These are phyloP conservation scores for Taphrina communis DNA, from an alignment of 1,139 yeast species.

Conservation along the genomic window DNA sequence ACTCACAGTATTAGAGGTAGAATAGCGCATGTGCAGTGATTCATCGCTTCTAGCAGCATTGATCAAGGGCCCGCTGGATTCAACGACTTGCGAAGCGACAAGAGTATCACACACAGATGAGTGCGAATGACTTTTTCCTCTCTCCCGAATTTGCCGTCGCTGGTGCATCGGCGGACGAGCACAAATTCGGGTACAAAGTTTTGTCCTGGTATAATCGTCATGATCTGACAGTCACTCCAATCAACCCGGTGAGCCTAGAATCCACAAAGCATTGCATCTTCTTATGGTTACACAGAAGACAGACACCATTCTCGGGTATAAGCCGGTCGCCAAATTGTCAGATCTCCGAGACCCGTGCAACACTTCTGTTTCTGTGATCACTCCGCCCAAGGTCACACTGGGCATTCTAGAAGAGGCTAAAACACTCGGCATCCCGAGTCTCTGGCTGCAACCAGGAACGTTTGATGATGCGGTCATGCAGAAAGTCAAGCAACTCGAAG, in stretches of 20 bases:
- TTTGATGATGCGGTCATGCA: conserved; percentile 63
- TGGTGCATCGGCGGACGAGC: conserved; percentile 72
- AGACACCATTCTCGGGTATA: conserved; percentile 55
- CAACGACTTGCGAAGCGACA: background rate
- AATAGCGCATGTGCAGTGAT: too few relatives aligned
- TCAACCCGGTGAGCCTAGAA: conserved; percentile 55
- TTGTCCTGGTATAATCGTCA: conserved; percentile 69
- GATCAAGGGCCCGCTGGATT: too few relatives aligned
- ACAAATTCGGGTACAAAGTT: conserved; percentile 74
- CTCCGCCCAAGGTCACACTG: conserved; percentile 70
- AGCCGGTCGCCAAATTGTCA: conserved; percentile 45
- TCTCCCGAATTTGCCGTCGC: conserved; percentile 66
- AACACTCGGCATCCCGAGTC: conserved; percentile 57
- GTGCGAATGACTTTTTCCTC: conserved; percentile 54
- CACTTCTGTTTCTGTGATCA: conserved; percentile 60
- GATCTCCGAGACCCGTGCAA: conserved; percentile 47
- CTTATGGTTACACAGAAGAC: conserved; percentile 54
- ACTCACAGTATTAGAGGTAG: too few relatives aligned
- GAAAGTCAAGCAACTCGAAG: conserved; percentile 52
- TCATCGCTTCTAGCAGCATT: too few relatives aligned
- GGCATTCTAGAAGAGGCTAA: conserved; percentile 57
- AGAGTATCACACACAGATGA: conserved; percentile 3
- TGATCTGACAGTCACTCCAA: conserved; percentile 66
- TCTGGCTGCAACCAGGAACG: conserved; percentile 83
- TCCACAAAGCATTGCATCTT: background rate